phyloP scores from a whole-genome alignment of 495 filamentous ascomycete species.

The Viridothelium virens region DNA sequence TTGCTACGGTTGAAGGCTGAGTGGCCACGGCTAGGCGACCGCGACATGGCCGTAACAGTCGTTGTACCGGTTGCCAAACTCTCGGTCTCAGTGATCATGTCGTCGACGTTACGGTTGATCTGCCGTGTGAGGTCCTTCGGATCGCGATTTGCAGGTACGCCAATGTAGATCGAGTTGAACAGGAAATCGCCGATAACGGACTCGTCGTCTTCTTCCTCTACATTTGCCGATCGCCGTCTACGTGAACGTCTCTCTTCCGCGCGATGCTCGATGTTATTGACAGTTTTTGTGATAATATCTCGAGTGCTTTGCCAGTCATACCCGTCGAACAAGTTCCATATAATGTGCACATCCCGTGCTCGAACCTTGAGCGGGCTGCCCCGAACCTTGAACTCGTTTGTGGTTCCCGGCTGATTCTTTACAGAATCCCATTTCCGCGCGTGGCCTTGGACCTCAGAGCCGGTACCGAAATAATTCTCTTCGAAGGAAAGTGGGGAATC shows the following conservation, averaged over 20 bases:
- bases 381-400: slow-evolving; percentile 53
- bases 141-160: slow-evolving; percentile 77
- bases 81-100: slow-evolving; percentile 78
- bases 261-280: slow-evolving; percentile 74
- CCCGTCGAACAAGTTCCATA: slow-evolving; percentile 97
- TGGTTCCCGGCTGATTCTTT: slow-evolving; percentile 61
- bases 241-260: slow-evolving; percentile 61
- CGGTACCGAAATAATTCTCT: slow-evolving; percentile 70
- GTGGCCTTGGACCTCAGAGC: slow-evolving; percentile 53
- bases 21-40: slow-evolving; percentile 43
- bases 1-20: slow-evolving; percentile 23
- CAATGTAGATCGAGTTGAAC: slow-evolving; percentile 98
- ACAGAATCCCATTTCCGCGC: slow-evolving; percentile 72
- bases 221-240: slow-evolving; percentile 43
- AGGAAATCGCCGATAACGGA: slow-evolving; percentile 88
- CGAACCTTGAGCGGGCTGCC: slow-evolving; percentile 67
- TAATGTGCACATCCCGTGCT: slow-evolving; percentile 79
- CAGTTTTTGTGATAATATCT: slow-evolving; percentile 61
- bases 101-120: slow-evolving; percentile 83
- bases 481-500: slow-evolving; percentile 52
- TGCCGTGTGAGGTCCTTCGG: slow-evolving; percentile 68
- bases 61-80: slow-evolving; percentile 58
- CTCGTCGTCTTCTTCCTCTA: slow-evolving; percentile 65
- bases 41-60: slow-evolving; percentile 46
- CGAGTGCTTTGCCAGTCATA: slow-evolving; percentile 91